Evolutionary conservation across 208 protist genomes (phyloP), one percentile per base, ranked within the genome.

Genomic region (Leishmania guyanensis): DNA sequence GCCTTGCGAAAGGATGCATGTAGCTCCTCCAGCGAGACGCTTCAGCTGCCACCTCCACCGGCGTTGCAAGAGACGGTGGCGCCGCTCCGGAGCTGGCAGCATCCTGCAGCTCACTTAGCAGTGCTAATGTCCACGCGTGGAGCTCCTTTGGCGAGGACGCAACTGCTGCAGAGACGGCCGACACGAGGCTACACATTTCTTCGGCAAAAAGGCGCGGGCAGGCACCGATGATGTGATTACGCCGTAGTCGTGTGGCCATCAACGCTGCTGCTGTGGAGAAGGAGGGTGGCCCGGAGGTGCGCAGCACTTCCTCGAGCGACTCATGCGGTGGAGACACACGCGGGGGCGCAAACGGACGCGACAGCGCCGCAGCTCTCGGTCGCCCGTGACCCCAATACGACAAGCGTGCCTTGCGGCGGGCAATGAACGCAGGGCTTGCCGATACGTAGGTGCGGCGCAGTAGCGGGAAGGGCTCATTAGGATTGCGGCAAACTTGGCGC

Each of bases 151-250:
- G 8, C 74, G 54, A 48, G 53, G 20, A 50, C 29, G 74, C 74
- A 51, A 29, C 53, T 29, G 22, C 74, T 50, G 10, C 64, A 16
- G 3, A 50, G 20, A 58, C 29, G 9, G 22, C 33, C 3, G 64
- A 69, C 53, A 22, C 53, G n/a, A 69, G 14, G 64, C 22, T 29
- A 33, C 77, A 74, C 77, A 80, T 60, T 53, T 58, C 65, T 39
- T 56, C 48, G 8, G 75, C 56, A 69, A 82, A 86, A 43, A 86
- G 82, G 17, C 69, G 64, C 14, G 82, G 82, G 46, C 82, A 86
- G 43, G 78, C 56, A 9, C 46, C 50, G 0, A 58, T 16, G 62
- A 82, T 36, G 60, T 62, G 54, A 50, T 74, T 86, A 66, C 82
- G 82, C 22, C 74, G 71, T 29, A 86, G 68, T 22, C 33, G 78